These are phyloP conservation scores for Gigaspora rosea DNA, from an alignment of 192 early-diverging fungal genomes.

Conservation along the genomic window DNA sequence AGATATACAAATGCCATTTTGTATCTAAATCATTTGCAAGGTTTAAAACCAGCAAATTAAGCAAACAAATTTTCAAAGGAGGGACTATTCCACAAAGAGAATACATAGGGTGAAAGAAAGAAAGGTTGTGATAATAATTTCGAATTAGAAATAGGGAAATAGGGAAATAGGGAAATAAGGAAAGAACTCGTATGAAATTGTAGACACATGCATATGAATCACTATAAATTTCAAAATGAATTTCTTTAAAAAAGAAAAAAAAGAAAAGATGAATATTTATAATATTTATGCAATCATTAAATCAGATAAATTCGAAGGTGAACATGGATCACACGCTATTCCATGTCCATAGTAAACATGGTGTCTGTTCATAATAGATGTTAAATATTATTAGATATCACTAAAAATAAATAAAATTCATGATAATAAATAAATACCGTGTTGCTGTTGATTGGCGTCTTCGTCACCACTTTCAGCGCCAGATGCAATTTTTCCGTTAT, in stretches of 20 bases:
- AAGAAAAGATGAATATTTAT: too few species aligned
- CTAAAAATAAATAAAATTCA: background rate
- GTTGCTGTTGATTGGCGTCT: background rate
- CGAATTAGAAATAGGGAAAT: background rate
- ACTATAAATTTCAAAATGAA: too few species aligned
- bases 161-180: background rate
- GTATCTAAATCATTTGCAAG: too few species aligned
- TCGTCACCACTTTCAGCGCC: constrained; percentile 17
- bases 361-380: background rate
- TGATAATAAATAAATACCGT: background rate
- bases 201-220: background rate
- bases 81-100: background rate
- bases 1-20: too few species aligned
- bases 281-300: too few species aligned
- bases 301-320: too few species aligned
- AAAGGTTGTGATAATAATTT: background rate
- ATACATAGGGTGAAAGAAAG: background rate
- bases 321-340: background rate
- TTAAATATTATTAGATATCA: background rate
- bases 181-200: background rate
- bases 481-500: background rate
- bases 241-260: too few species aligned
- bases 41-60: too few species aligned
- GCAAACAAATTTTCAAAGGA: background rate
- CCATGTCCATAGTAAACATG: constrained; percentile 28